Percentiles rank a stretch among this genome's conserved stretches.
Conservation (phyloP, 257 asterid species). For the Nyctanthes arbortristis region DNA sequence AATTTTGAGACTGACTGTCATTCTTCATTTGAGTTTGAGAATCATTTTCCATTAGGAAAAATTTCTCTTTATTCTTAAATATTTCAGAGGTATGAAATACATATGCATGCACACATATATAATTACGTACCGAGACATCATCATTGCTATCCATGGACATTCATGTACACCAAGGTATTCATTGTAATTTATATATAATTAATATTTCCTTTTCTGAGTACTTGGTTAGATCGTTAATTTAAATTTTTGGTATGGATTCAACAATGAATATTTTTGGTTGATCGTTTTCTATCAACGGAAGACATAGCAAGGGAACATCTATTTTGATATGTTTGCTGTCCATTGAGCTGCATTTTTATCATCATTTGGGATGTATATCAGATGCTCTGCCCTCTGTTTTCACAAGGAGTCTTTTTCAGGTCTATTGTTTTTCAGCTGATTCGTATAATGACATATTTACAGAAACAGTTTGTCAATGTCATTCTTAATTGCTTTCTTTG, state of each 20-base stretch:
- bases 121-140: no score
- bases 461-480: not conserved
- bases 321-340: slow-evolving; percentile 34
- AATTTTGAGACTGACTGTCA: not conserved
- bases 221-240: not conserved
- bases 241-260: slow-evolving; percentile 29
- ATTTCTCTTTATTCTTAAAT: not conserved
- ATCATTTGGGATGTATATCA: slow-evolving; percentile 30
- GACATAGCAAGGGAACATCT: slow-evolving; percentile 26
- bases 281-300: slow-evolving; percentile 28
- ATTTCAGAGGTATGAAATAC: not conserved
- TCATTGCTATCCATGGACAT: not conserved
- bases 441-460: slow-evolving; percentile 6
- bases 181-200: not conserved
- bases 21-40: no score
- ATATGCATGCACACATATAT: not conserved
- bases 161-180: not conserved
- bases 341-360: slow-evolving; percentile 24
- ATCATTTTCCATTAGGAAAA: no score
- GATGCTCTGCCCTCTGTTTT: slow-evolving; percentile 20
- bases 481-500: slow-evolving; percentile 23
- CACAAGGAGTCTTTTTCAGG: slow-evolving; percentile 27
- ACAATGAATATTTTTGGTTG: slow-evolving; percentile 11
- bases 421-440: slow-evolving; percentile 22
- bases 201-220: not conserved